Percentiles rank a stretch among this genome's conserved stretches.
Evolutionary conservation across 345 rosid genomes (phyloP).

Genomic region (Eucalyptus coolabah): DNA sequence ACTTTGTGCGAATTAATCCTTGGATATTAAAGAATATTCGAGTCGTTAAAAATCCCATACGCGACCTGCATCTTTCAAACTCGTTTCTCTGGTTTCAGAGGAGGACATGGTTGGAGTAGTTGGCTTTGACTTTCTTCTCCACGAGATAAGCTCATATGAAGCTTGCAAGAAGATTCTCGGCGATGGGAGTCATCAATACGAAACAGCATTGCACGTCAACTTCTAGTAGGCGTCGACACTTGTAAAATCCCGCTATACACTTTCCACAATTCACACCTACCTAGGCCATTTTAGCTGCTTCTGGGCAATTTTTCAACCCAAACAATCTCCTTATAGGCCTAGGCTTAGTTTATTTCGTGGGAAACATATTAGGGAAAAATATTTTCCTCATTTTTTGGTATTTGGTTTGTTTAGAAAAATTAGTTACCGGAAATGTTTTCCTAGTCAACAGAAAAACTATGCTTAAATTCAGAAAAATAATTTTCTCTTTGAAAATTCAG

Average conservation of each 20-base stretch:
- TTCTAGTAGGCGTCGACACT: background rate
- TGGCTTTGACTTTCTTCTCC: background rate
- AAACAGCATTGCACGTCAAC: background rate
- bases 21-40: too few species aligned
- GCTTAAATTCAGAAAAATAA: background rate
- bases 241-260: background rate
- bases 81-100: background rate
- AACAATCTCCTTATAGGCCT: background rate
- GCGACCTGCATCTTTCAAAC: background rate
- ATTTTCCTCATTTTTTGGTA: too few species aligned
- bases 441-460: too few species aligned
- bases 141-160: background rate
- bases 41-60: rapidly evolving
- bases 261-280: background rate
- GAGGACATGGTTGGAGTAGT: background rate
- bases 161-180: background rate
- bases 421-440: rapidly evolving
- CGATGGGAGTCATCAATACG: background rate
- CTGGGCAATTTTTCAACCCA: background rate
- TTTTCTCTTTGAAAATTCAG: too few species aligned
- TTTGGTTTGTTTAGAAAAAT: too few species aligned
- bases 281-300: background rate
- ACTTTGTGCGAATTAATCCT: too few species aligned
- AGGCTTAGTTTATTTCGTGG: background rate
- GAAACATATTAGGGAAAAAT: too few species aligned